Conservation (phyloP, 352 stramenopile genomes). For the Blastocystis sp. region DNA sequence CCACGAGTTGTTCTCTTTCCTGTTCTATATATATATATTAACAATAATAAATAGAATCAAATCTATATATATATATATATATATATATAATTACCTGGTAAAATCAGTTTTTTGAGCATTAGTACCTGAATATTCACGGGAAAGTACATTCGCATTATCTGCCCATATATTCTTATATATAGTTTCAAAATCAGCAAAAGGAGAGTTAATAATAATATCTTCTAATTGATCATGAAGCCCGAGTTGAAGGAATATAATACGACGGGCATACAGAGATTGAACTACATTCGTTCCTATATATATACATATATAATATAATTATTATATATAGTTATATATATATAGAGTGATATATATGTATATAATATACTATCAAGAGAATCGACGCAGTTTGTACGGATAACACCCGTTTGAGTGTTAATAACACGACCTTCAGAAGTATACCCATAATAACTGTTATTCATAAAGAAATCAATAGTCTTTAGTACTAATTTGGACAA, state of each 20-base stretch:
- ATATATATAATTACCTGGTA: slow-evolving; percentile 73
- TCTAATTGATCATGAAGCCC: slow-evolving; percentile 43
- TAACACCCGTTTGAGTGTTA: slow-evolving; percentile 60
- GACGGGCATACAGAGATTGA: slow-evolving; percentile 70
- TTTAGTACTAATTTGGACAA: slow-evolving; percentile 59
- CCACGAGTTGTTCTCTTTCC: slow-evolving; percentile 71
- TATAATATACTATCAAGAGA: slow-evolving; percentile 65
- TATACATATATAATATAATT: no score
- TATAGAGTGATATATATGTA: neutral
- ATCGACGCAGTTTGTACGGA: slow-evolving; percentile 94
- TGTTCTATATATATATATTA: slow-evolving; percentile 44
- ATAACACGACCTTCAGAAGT: slow-evolving; percentile 52
- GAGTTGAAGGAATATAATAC: slow-evolving; percentile 63
- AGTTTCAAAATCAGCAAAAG: neutral
- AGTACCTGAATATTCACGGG: slow-evolving; percentile 56
- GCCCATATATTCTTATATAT: neutral
- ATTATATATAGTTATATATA: no score
- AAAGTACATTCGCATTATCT: slow-evolving; percentile 39
- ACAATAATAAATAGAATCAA: slow-evolving; percentile 65
- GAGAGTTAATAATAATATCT: slow-evolving; percentile 45
- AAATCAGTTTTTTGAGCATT: slow-evolving; percentile 86
- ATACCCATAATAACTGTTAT: slow-evolving; percentile 60
- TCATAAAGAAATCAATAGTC: neutral
- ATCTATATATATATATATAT: slow-evolving; percentile 74
- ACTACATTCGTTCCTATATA: slow-evolving; percentile 68